phyloP scores from a whole-genome alignment of 2,329 filamentous ascomycete species.

The Lojkania enalia region DNA sequence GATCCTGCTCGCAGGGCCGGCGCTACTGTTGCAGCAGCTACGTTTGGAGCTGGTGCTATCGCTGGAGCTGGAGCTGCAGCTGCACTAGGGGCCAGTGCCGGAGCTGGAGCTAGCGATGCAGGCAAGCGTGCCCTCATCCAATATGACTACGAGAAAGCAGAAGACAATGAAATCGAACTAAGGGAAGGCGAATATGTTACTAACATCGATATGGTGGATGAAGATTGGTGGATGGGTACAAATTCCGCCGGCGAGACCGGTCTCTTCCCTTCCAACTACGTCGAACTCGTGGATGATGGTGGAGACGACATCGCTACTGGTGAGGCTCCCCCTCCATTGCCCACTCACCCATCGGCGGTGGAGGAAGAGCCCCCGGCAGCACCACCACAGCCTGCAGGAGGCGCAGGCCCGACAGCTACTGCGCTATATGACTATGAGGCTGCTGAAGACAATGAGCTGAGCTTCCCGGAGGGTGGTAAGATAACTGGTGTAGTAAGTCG shows the following conservation, averaged over 20 bases:
- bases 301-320: slow-evolving; percentile 53
- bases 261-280: slow-evolving; percentile 96
- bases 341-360: slow-evolving; percentile 46
- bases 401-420: slow-evolving; percentile 69
- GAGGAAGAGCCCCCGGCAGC: slow-evolving; percentile 37
- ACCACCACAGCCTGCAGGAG: slow-evolving; percentile 39
- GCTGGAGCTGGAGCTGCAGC: slow-evolving; percentile 50
- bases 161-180: slow-evolving; percentile 94
- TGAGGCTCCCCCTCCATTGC: slow-evolving; percentile 42
- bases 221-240: slow-evolving; percentile 98
- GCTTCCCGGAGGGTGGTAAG: slow-evolving; percentile 86
- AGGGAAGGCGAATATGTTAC: slow-evolving; percentile 84
- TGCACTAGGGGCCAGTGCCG: slow-evolving; percentile 42
- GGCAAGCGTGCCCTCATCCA: slow-evolving; percentile 78
- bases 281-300: slow-evolving; percentile 75
- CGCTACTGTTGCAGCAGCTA: slow-evolving; percentile 49
- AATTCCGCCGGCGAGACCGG: slow-evolving; percentile 83
- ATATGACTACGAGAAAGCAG: slow-evolving; percentile 96
- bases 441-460: slow-evolving; percentile 84
- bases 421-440: slow-evolving; percentile 97
- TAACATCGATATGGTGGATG: slow-evolving; percentile 95
- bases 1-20: slow-evolving; percentile 58
- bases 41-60: slow-evolving; percentile 48
- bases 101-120: slow-evolving; percentile 45
- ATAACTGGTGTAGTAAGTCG: slow-evolving; percentile 74